Conservation (phyloP, 176 grass and related monocot species). For the Typha latifolia region DNA sequence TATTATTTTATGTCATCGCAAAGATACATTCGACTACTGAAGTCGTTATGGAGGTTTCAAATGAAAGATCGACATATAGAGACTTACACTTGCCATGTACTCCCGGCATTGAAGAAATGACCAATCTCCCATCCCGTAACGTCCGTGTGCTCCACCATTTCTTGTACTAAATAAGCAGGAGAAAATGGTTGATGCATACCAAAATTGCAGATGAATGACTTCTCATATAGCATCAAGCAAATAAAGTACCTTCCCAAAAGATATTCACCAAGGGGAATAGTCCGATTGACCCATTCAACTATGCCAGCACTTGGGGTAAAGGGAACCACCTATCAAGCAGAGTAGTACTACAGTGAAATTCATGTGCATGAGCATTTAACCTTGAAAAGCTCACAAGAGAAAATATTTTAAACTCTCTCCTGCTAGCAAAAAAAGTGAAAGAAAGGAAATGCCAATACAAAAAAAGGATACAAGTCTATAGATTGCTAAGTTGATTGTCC, state of each 20-base stretch:
- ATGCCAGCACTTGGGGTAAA: constrained; percentile 97
- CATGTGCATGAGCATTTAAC: too few relatives aligned
- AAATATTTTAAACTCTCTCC: too few relatives aligned
- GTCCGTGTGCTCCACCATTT: constrained; percentile 69
- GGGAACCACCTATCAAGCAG: constrained; percentile 62
- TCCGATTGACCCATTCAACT: constrained; percentile 95
- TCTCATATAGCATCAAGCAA: neutral
- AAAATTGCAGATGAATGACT: neutral
- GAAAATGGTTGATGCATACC: neutral
- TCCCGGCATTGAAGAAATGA: constrained; percentile 88
- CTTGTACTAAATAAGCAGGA: constrained; percentile 46
- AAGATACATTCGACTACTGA: neutral
- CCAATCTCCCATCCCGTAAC: constrained; percentile 88
- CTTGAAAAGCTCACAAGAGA: too few relatives aligned
- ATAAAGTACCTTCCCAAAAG: constrained; percentile 69
- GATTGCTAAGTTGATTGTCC: too few relatives aligned
- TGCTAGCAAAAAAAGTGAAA: too few relatives aligned
- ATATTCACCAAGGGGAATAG: constrained; percentile 80
- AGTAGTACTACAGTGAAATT: neutral
- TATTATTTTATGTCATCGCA: neutral
- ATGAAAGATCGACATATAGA: constrained; percentile 15
- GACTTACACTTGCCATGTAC: constrained; percentile 58
- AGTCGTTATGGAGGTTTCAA: neutral
- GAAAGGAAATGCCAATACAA: too few relatives aligned
- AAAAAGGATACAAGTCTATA: too few relatives aligned